phyloP scores from a whole-genome alignment of 2,329 filamentous ascomycete genomes.

The Scedosporium dehoogii region DNA sequence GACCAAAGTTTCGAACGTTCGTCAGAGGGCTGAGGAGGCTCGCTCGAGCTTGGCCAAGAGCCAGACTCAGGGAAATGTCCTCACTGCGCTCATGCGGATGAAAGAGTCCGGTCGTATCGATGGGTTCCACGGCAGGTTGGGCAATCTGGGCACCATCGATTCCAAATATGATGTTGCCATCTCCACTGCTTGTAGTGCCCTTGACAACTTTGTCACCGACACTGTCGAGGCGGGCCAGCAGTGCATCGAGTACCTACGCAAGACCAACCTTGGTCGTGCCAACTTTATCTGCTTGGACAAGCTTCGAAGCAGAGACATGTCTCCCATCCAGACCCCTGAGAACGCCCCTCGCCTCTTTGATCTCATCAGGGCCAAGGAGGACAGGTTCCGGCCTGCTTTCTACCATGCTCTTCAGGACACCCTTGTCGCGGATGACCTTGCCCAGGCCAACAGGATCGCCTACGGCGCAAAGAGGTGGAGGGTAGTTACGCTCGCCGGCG shows the following conservation, averaged over 20 bases:
- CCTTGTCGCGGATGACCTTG: constrained; percentile 80
- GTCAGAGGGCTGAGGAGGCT: constrained; percentile 94
- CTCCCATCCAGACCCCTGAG: constrained; percentile 77
- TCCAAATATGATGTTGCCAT: constrained; percentile 95
- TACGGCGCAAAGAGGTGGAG: constrained; percentile 92
- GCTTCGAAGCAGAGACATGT: constrained; percentile 67
- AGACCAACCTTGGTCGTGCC: constrained; percentile 91
- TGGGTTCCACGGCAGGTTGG: constrained; percentile 90
- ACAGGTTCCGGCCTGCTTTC: constrained; percentile 81
- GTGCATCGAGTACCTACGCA: constrained; percentile 93
- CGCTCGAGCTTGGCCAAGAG: constrained; percentile 80
- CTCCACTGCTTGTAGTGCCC: constrained; percentile 81
- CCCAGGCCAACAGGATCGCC: constrained; percentile 94
- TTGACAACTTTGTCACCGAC: constrained; percentile 96
- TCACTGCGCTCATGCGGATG: constrained; percentile 85
- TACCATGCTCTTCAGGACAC: constrained; percentile 95
- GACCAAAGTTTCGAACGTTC: constrained; percentile 74
- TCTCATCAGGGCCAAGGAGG: constrained; percentile 78
- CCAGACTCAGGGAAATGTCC: constrained; percentile 86
- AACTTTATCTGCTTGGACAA: constrained; percentile 97
- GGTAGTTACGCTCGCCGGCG: constrained; percentile 89
- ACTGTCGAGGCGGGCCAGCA: constrained; percentile 94
- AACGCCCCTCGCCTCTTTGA: constrained; percentile 89
- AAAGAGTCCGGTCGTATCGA: constrained; percentile 95
- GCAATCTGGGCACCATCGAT: constrained; percentile 89